A percentile compares a stretch with the other conserved stretches of the same genome.
Conservation (phyloP, 352 stramenopile genomes). For the Phytopythium mirpurense region DNA sequence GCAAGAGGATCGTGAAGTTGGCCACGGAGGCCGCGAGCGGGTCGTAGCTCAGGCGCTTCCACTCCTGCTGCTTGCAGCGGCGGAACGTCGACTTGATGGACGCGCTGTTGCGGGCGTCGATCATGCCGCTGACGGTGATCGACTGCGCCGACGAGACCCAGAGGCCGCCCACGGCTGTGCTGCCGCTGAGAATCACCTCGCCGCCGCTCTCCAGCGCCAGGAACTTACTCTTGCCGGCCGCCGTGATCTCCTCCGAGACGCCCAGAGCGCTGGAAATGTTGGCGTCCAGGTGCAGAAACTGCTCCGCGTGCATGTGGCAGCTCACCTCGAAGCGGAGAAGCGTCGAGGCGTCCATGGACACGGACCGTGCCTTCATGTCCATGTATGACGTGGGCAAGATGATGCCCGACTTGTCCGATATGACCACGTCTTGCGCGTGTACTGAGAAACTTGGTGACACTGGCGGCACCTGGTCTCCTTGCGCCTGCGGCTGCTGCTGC, state of each 20-base stretch:
- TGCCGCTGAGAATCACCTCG: constrained; percentile 46
- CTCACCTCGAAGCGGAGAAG: constrained; percentile 34
- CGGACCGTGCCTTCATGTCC: constrained; percentile 29
- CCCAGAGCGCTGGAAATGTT: constrained; percentile 31
- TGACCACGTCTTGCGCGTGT: constrained; percentile 31
- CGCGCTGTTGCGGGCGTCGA: constrained; percentile 38
- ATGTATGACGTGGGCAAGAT: constrained; percentile 32
- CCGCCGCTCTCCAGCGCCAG: constrained; percentile 45
- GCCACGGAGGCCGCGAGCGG: constrained; percentile 7
- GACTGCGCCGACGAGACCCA: constrained; percentile 46
- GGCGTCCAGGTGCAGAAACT: constrained; percentile 45
- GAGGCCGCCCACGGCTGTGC: constrained; percentile 39
- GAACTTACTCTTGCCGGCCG: constrained; percentile 17
- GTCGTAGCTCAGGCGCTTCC: constrained; percentile 13
- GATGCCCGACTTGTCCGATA: constrained; percentile 33
- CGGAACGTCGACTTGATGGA: constrained; percentile 38
- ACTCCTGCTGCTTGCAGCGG: constrained; percentile 42
- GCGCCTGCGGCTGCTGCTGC: not conserved
- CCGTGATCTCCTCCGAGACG: not conserved
- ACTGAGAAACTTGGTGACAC: constrained; percentile 8
- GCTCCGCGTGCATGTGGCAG: constrained; percentile 33
- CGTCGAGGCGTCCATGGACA: constrained; percentile 50
- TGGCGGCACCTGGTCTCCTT: not conserved
- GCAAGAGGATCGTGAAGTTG: constrained; percentile 66
- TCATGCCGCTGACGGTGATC: constrained; percentile 36